These are phyloP conservation scores for Grosmannia serpens DNA, from an alignment of 2,329 filamentous ascomycete species.

Conservation along the genomic window DNA sequence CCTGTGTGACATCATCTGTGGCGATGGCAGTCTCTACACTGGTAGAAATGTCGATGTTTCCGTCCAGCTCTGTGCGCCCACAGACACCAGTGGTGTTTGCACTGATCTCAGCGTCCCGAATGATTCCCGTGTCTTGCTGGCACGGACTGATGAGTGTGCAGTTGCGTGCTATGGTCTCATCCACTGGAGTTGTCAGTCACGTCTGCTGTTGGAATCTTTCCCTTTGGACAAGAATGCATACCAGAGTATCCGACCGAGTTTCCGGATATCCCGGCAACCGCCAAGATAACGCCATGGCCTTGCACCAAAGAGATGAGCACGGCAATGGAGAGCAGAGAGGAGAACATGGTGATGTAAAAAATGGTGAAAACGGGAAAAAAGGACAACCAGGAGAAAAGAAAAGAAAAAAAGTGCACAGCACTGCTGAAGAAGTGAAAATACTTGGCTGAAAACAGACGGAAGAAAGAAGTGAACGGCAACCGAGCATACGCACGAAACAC, in stretches of 20 bases:
- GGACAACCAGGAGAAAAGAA: not conserved
- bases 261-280: not conserved
- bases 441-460: not conserved
- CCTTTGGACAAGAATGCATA: not conserved
- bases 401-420: not conserved
- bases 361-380: not conserved
- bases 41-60: not conserved
- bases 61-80: slow-evolving; percentile 3
- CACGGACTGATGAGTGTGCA: slow-evolving; percentile 4
- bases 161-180: slow-evolving; percentile 2
- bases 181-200: not conserved
- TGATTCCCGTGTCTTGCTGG: slow-evolving; percentile 4
- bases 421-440: not conserved
- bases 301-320: not conserved
- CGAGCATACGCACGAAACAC: not conserved
- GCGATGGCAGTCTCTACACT: slow-evolving; percentile 1
- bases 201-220: not conserved
- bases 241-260: not conserved
- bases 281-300: not conserved
- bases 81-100: not conserved
- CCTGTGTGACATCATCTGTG: not conserved
- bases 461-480: not conserved
- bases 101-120: slow-evolving; percentile 3
- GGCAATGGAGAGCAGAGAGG: not conserved
- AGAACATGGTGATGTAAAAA: not conserved